Evolutionary conservation across 225 moss, liverwort and hornwort genomes (phyloP).

Genomic region (Rhytidiadelphus loreus): DNA sequence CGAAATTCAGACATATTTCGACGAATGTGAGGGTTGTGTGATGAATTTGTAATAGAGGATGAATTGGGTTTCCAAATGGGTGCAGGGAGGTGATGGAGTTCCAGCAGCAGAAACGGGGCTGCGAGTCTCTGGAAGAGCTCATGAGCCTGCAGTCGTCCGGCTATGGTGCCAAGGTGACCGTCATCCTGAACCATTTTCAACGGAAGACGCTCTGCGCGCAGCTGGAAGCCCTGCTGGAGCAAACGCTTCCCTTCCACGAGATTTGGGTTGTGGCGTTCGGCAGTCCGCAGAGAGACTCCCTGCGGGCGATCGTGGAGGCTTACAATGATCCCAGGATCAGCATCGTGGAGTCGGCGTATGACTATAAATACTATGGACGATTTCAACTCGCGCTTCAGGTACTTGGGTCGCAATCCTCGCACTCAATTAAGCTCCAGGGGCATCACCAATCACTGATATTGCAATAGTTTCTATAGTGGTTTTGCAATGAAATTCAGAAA

Average conservation of each 20-base stretch:
- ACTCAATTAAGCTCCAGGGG: neutral
- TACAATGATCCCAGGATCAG: conserved; percentile 62
- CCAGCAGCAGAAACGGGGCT: conserved; percentile 56
- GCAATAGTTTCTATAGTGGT: neutral
- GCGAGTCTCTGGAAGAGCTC: conserved; percentile 70
- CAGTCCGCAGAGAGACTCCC: conserved; percentile 40
- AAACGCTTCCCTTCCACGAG: conserved; percentile 71
- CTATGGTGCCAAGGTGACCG: conserved; percentile 46
- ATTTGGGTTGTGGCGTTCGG: conserved; percentile 95
- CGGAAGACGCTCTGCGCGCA: conserved; percentile 74
- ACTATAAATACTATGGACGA: conserved; percentile 79
- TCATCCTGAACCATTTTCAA: conserved; percentile 76
- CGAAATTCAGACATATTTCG: too few relatives aligned
- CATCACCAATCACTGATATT: neutral
- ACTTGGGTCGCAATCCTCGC: neutral
- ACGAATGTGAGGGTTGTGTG: neutral
- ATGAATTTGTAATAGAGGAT: neutral
- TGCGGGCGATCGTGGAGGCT: conserved; percentile 54
- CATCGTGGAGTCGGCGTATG: conserved; percentile 59
- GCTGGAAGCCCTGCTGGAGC: conserved; percentile 57
- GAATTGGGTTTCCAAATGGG: neutral
- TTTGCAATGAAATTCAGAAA: neutral
- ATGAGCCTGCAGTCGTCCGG: conserved; percentile 48
- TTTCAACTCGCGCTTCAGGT: conserved; percentile 87
- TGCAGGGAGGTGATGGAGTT: conserved; percentile 57